Base-by-base conservation (phyloP, 805 yeast genomes). In the Nakazawaea ambrosiae region DNA sequence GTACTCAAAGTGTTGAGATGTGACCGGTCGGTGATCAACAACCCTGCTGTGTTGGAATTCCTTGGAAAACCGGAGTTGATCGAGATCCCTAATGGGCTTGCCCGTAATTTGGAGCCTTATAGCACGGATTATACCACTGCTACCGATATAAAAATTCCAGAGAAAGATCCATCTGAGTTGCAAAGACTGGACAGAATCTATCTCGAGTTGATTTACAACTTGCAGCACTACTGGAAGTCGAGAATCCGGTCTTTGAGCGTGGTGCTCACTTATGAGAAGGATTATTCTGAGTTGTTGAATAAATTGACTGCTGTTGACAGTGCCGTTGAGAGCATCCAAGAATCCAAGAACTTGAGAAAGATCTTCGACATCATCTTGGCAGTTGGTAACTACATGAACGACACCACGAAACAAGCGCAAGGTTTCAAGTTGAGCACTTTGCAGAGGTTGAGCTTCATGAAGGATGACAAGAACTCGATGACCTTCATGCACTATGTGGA, bases 321-420 rank as follows among this genome's bases (percentile, higher is more conserved):
- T 33, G 81, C 83, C 0, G 68, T 78, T 17, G 72, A 66, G 22
- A 64, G 70, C 20, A 61, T 83, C 18, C 65, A 62, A 36, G 58
- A 63, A 11, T 80, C 87, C 0, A 49, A 63, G 14, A 67, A 74
- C 27, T 66, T 83, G 49, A 68, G 74, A 44, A 66, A 67, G 37
- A 71, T 82, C 3, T 68, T 83, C 42, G 77, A 73, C 44, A 73
- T 83, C 30, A 79, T 83, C 43, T 72, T 80, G 46, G 77, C 78
- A 11, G 74, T 83, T 40, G 94, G 92, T 44, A 83, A 83, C 49
- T 81, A 73, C 48, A 83, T 83, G 92, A 83, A 83, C 53, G 87
- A 80, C 49, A 57, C 67, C 5, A 65, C 80, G 4, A 82, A 78
- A 49, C 70, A 72, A 44, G 88, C 85, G 0, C 65, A 66, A 24